Percentiles rank a stretch among this genome's conserved stretches.
Conservation (phyloP, 1,284 basidiomycete genomes). For the Boletus smithii region DNA sequence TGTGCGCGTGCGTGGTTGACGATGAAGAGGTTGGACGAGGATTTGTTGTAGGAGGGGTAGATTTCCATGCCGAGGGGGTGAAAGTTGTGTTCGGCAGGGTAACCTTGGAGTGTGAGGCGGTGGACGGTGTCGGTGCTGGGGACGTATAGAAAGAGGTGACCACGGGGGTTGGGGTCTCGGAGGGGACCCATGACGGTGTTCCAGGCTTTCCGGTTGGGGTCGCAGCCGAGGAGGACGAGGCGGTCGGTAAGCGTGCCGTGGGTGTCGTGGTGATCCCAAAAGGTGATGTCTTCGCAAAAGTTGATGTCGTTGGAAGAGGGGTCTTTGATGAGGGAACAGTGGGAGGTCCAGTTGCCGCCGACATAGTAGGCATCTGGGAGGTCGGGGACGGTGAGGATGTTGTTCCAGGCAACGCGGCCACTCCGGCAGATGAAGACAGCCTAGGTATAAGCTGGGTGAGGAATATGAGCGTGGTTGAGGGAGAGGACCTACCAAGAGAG, state of each 20-base stretch:
- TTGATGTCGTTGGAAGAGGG: slow-evolving; percentile 36
- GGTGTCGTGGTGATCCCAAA: slow-evolving; percentile 52
- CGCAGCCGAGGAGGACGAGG: slow-evolving; percentile 51
- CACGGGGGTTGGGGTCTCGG: slow-evolving; percentile 46
- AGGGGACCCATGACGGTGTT: slow-evolving; percentile 69
- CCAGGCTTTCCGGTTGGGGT: slow-evolving; percentile 52
- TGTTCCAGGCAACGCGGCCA: slow-evolving; percentile 38
- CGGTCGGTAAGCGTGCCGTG: slow-evolving; percentile 37
- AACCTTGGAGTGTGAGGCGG: slow-evolving; percentile 38
- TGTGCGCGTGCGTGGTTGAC: slow-evolving; percentile 59
- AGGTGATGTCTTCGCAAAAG: slow-evolving; percentile 61
- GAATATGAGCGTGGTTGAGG: neutral
- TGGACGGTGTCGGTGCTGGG: slow-evolving; percentile 14
- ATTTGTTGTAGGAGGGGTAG: slow-evolving; percentile 44
- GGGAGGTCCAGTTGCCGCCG: slow-evolving; percentile 41
- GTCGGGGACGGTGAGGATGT: slow-evolving; percentile 39
- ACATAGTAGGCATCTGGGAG: slow-evolving; percentile 50
- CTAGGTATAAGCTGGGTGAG: slow-evolving; percentile 4
- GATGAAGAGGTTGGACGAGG: slow-evolving; percentile 54
- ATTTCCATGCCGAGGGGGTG: slow-evolving; percentile 57
- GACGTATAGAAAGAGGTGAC: slow-evolving; percentile 45
- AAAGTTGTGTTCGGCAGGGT: slow-evolving; percentile 48
- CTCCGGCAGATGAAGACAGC: slow-evolving; percentile 39
- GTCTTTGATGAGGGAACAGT: slow-evolving; percentile 44
- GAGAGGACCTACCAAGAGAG: slow-evolving; percentile 17